A percentile compares a stretch with the other conserved stretches of the same genome.
These are phyloP conservation scores for Phytophthora cactorum DNA, from an alignment of 352 stramenopile genomes.

Conservation along the genomic window DNA sequence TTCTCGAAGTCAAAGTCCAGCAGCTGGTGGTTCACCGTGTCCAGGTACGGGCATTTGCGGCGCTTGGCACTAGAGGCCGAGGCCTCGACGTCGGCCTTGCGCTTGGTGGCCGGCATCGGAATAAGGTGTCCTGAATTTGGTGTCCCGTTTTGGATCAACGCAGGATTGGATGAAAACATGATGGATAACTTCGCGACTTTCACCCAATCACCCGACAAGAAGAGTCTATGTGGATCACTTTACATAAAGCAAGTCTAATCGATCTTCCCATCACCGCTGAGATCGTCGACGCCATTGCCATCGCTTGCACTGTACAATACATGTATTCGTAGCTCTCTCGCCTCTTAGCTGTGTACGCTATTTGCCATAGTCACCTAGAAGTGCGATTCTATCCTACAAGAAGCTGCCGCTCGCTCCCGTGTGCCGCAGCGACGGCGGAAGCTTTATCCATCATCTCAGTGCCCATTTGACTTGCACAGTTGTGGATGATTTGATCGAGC, in stretches of 20 bases:
- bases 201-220: slow-evolving; percentile 11
- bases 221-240: slow-evolving; percentile 15
- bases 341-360: not conserved
- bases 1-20: slow-evolving; percentile 99
- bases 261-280: slow-evolving; percentile 26
- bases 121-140: slow-evolving; percentile 7
- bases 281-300: slow-evolving; percentile 7
- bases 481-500: slow-evolving; percentile 31
- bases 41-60: slow-evolving; percentile 97
- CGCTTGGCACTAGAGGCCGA: slow-evolving; percentile 50
- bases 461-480: slow-evolving; percentile 11
- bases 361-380: not conserved
- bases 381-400: too few relatives aligned
- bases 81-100: slow-evolving; percentile 40
- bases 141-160: not conserved
- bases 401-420: not conserved
- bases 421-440: not conserved
- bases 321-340: not conserved
- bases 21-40: slow-evolving; percentile 97
- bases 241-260: slow-evolving; percentile 19
- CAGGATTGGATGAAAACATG: slow-evolving; percentile 26
- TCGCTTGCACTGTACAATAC: not conserved
- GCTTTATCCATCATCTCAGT: slow-evolving; percentile 29
- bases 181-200: slow-evolving; percentile 27
- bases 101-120: slow-evolving; percentile 47